Base-by-base conservation (phyloP, 2,329 filamentous ascomycete genomes). In the Bipolaris sorokiniana region DNA sequence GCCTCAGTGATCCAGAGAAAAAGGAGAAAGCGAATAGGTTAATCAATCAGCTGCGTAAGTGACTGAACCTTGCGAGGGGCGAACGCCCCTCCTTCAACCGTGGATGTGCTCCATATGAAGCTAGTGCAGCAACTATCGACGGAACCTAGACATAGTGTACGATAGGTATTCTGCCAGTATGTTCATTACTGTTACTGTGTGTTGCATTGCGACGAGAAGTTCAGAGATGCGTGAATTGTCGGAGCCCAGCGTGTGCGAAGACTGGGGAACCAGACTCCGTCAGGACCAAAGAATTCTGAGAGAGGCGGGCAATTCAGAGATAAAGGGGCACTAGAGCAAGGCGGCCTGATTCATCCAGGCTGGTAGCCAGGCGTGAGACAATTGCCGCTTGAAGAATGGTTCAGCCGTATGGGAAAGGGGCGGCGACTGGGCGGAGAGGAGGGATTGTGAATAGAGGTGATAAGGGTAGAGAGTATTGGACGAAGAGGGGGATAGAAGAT, bases 381-480 rank as follows among this genome's bases (percentile, higher is more conserved):
- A 46, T 4, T 51, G 41, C 49, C 16, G 34, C 18, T 37, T 46
- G 5, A 31, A 52, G 49, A 13, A 52, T 46, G 22, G 22, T 45
- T 52, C 7, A 1, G 31, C 13, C 1, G 23, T 7, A 16, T 31
- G 6, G 13, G 9, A 2, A 46, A 1, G 7, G 22, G 13, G 49
- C 9, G 11, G 23, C 10, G 7, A 11, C 49, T 52, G 22, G 41
- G 49, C 49, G 49, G 1, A 51, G 22, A 10, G 10, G 1, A 46
- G 41, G 49, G 10, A 31, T 33, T 33, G n/a, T 13, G 5, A 28
- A 31, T 52, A 0, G 6, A 45, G 28, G 9, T 3, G 9, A 51
- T 15, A 2, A 51, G 49, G 38, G 33, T 52, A 52, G 40, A 52
- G 31, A 52, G 49, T 46, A 38, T 45, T 38, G 3, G 49, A 3